These are phyloP conservation scores for Evernia prunastri DNA, from an alignment of 495 filamentous ascomycete genomes.

Conservation along the genomic window DNA sequence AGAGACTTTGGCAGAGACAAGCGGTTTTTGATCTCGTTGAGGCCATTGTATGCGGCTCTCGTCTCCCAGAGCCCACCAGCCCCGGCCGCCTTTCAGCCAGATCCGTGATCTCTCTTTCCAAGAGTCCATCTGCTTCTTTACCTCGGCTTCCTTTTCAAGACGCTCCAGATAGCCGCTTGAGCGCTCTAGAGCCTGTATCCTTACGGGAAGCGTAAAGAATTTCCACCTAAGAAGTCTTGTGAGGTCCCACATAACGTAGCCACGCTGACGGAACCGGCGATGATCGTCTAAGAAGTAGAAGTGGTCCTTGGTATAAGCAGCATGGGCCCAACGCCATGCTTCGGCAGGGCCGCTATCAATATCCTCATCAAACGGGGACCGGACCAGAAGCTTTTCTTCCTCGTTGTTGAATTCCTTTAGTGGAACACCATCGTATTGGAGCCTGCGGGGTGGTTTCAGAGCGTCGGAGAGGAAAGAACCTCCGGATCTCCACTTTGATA, in stretches of 20 bases:
- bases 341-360: neutral
- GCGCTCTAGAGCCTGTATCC: neutral
- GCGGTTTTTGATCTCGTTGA: neutral
- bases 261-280: neutral
- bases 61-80: neutral
- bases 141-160: neutral
- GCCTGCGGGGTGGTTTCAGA: neutral
- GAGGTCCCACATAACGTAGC: neutral
- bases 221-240: neutral
- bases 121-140: neutral
- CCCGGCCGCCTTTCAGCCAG: neutral
- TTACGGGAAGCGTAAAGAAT: neutral
- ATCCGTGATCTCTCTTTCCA: neutral
- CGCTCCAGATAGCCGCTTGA: too few species aligned
- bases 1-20: neutral
- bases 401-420: neutral
- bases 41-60: constrained; percentile 1
- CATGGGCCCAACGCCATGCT: neutral
- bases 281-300: neutral
- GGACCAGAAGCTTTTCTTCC: neutral
- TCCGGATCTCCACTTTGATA: neutral
- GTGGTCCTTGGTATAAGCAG: neutral
- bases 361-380: neutral
- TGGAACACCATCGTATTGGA: neutral
- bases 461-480: neutral